phyloP scores from a whole-genome alignment of 495 filamentous ascomycete species.

The Tuber magnatum region DNA sequence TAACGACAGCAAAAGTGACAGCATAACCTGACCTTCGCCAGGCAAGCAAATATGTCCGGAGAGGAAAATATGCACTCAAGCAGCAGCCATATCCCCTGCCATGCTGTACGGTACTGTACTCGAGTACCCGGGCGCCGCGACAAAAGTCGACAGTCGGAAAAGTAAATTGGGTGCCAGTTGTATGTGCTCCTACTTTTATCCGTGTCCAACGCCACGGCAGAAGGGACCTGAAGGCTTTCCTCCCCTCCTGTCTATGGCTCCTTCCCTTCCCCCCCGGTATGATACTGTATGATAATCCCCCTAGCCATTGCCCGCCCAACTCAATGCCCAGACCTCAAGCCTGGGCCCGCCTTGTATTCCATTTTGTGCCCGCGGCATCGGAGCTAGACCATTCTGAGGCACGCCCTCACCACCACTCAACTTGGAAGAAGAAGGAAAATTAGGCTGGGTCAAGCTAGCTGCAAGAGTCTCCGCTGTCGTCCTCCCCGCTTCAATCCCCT shows the following conservation, averaged over 20 bases:
- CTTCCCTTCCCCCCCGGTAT: too few relatives aligned
- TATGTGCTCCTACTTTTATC: background rate
- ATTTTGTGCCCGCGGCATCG: background rate
- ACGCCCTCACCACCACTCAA: background rate
- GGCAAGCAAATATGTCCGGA: background rate
- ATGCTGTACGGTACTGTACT: background rate
- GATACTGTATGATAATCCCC: too few relatives aligned
- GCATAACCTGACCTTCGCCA: background rate
- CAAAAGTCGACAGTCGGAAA: background rate
- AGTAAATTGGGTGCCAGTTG: background rate
- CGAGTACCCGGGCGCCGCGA: background rate
- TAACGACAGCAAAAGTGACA: background rate
- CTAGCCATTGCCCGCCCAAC: background rate
- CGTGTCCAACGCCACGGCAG: background rate
- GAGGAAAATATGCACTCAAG: background rate
- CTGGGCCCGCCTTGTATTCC: background rate
- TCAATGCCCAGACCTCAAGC: background rate
- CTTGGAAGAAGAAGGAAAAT: background rate
- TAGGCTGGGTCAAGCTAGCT: background rate
- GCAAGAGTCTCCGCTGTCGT: background rate
- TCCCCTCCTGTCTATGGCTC: background rate
- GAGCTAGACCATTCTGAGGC: background rate
- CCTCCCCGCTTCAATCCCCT: background rate
- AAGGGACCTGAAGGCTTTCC: background rate
- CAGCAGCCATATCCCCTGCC: background rate